Base-by-base conservation (phyloP, 108 stramenopile genomes). In the Nitzschia sp. region DNA sequence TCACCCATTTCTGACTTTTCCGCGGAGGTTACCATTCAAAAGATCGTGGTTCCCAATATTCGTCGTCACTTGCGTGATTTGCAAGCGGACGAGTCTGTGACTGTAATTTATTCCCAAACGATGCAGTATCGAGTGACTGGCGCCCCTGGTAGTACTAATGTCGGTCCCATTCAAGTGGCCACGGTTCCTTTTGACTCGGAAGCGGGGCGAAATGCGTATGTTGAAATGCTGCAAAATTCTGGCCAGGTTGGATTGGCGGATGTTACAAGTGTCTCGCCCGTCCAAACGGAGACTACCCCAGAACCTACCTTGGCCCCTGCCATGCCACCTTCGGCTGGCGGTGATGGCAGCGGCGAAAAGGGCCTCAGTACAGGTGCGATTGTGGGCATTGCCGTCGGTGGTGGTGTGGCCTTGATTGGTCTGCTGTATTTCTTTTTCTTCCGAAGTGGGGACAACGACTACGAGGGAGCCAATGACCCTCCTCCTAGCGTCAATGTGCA, bases 371-470 rank as follows among this genome's bases (percentile, higher is more conserved):
- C 38, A 28, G 66, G 45, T 36, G 78, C 81, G 1, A 84, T 87
- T 58, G 73, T 82, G 64, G 85, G 82, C 17, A 84, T 83, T 64
- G 82, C 78, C n/a, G 80, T 74, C 35, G 89, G 84, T 27, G 81
- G 75, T 63, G 85, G 54, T 19, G 83, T 68, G 16, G 54, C 63
- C 17, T 34, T 83, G 3, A 56, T 78, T 34, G 60, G 62, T 11
- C 35, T 80, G 26, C 54, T 56, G 13, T 15, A 76, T 13, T 55
- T 65, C 47, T 44, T 53, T 35, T 68, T 26, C 26, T 36, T 58
- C 6, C 41, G 68, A 44, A 68, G 55, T 13, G 58, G 69, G 27
- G 68, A 71, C 56, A 38, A 58, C 32, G 75, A 78, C 26, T 65
- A 57, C 41, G 81, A 58, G 13, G 53, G 61, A 9, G 41, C 11